Evolutionary conservation across 202 grass and related monocot genomes (phyloP).

Genomic region (Digitaria exilis): DNA sequence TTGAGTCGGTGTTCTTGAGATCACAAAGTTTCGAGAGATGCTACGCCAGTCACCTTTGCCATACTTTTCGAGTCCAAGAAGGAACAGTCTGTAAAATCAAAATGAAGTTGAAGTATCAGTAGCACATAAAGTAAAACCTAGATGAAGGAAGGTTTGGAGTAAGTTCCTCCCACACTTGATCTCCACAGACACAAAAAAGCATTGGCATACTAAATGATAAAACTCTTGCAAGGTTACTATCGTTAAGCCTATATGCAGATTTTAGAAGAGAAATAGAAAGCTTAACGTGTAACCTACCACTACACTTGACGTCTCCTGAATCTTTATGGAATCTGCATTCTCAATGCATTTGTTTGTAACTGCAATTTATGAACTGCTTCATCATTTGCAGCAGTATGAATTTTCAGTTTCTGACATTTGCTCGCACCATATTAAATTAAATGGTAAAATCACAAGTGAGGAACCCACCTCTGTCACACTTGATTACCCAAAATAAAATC

Average conservation of each 20-base stretch:
- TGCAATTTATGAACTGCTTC: background rate
- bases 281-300: background rate
- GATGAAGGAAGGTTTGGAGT: background rate
- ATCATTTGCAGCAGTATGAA: background rate
- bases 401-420: slow-evolving; percentile 2
- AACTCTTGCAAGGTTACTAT: background rate
- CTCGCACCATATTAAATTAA: background rate
- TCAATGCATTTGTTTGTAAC: background rate
- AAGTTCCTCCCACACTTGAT: background rate
- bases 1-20: slow-evolving; percentile 96
- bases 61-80: slow-evolving; percentile 96
- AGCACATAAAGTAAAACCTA: background rate
- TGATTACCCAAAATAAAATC: background rate
- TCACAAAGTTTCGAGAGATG: slow-evolving; percentile 97
- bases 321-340: background rate
- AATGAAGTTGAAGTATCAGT: slow-evolving; percentile 28
- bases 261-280: background rate
- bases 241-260: background rate
- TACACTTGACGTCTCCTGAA: background rate
- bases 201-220: background rate
- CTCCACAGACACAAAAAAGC: background rate
- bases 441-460: background rate
- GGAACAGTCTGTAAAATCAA: slow-evolving; percentile 69
- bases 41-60: slow-evolving; percentile 99
- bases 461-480: background rate